These are phyloP conservation scores for Orychophragmus violaceus DNA, from an alignment of 345 rosid species.

Conservation along the genomic window DNA sequence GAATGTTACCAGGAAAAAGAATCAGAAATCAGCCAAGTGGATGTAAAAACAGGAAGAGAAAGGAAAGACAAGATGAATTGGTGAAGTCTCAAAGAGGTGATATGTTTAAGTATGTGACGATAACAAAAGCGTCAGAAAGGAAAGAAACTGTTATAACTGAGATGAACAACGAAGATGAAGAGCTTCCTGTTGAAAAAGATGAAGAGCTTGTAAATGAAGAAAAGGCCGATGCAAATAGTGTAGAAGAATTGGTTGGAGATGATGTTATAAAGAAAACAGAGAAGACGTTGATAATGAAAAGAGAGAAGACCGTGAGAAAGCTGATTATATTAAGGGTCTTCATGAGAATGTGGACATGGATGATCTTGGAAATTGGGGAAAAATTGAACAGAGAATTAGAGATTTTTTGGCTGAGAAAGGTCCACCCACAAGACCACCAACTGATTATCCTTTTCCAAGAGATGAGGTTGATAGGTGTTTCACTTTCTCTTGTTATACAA, in stretches of 20 bases:
- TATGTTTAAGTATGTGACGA: background rate
- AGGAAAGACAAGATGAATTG: too few species aligned
- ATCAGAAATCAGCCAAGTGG: too few species aligned
- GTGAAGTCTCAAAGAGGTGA: too few species aligned
- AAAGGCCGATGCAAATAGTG: background rate
- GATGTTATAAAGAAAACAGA: background rate
- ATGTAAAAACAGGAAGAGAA: too few species aligned
- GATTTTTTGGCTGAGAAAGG: slow-evolving; percentile 1
- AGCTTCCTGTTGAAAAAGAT: too few species aligned
- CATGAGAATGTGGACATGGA: background rate
- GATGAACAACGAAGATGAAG: background rate
- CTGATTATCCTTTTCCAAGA: background rate
- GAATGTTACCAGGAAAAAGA: too few species aligned
- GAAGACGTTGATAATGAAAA: background rate
- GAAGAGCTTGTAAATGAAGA: background rate
- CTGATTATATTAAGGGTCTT: background rate
- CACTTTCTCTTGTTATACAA: background rate
- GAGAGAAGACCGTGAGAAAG: background rate
- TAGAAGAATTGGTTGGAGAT: too few species aligned
- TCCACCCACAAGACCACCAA: background rate
- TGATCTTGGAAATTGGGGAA: background rate
- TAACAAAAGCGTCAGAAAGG: background rate
- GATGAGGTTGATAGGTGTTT: background rate
- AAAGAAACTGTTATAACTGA: background rate
- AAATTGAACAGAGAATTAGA: background rate